Evolutionary conservation across 192 early-diverging fungal species (phyloP), one percentile per base, ranked within the genome.

Genomic region (Coemansia sp.): DNA sequence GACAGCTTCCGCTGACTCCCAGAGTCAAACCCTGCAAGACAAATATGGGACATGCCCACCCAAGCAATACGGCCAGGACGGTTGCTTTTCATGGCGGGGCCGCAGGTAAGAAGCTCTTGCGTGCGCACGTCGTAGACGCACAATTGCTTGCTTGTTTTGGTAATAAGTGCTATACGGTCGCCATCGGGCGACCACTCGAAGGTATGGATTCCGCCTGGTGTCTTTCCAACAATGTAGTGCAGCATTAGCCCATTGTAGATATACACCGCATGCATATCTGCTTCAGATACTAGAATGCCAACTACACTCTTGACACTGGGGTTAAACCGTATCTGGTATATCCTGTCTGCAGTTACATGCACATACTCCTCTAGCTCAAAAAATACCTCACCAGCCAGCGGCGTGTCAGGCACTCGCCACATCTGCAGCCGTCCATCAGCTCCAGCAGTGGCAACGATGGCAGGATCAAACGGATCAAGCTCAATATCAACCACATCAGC

Each of bases 1-100:
- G 83, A 36, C 21, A 94, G 63, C 54, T 91, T 87, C 9, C 92
- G 84, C 48, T 82, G 82, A 52, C 85, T 87, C 11, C 85, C 87
- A 19, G 75, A 75, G 4, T 86, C 89, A 78, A 92, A 94, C 1
- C 90, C 90, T 55, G 89, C 80, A 0, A 84, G 79, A 57, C 85
- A 72, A 18, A 81, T 61, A 14, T 73, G 70, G 2, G 50, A 62
- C 13, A 76, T 72, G 16, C 73, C 84, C 3, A 89, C 44, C 91
- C 91, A 93, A 5, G 82, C 61, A 9, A 91, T 71, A 23, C 88
- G 80, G 38, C 81, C 79, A 2, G 82, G 80, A 15, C 86, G 80
- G 12, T 83, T 66, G 48, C 89, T 87, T 16, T 88, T 83, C 69
- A 89, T 86, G 5, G 81, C 76, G 3, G 78, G 65, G 10, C 86